These are phyloP conservation scores for Citrus hindsii DNA, from an alignment of 345 rosid species.

Conservation along the genomic window DNA sequence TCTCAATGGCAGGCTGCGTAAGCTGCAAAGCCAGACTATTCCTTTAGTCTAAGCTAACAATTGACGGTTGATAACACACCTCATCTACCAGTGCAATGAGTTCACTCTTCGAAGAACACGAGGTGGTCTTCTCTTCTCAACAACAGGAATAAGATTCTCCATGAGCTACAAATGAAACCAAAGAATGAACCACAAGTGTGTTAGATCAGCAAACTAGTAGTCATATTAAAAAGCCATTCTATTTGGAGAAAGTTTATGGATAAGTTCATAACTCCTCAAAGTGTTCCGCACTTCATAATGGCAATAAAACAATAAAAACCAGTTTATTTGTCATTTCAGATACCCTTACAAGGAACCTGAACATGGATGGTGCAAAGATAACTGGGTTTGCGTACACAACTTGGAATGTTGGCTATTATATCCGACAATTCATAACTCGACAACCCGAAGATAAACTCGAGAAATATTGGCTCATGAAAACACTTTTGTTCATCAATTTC, in stretches of 20 bases:
- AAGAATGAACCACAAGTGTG: neutral
- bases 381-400: neutral
- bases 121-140: slow-evolving; percentile 32
- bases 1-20: neutral
- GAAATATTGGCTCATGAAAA: no score
- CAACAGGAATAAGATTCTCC: slow-evolving; percentile 51
- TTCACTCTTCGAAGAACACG: slow-evolving; percentile 38
- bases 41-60: neutral
- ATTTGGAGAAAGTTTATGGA: neutral
- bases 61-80: neutral
- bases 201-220: neutral
- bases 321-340: neutral
- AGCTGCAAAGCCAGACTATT: neutral
- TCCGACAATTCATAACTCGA: neutral
- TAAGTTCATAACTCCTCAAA: neutral
- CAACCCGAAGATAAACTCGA: neutral
- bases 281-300: neutral
- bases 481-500: neutral
- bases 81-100: slow-evolving; percentile 38
- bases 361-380: neutral
- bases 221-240: neutral
- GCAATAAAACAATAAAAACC: neutral
- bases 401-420: neutral
- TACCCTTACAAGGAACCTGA: neutral
- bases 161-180: slow-evolving; percentile 32